A percentile compares a stretch with the other conserved stretches of the same genome.
These are phyloP conservation scores for Diaporthe vexans DNA, from an alignment of 2,329 filamentous ascomycete genomes.

Conservation along the genomic window DNA sequence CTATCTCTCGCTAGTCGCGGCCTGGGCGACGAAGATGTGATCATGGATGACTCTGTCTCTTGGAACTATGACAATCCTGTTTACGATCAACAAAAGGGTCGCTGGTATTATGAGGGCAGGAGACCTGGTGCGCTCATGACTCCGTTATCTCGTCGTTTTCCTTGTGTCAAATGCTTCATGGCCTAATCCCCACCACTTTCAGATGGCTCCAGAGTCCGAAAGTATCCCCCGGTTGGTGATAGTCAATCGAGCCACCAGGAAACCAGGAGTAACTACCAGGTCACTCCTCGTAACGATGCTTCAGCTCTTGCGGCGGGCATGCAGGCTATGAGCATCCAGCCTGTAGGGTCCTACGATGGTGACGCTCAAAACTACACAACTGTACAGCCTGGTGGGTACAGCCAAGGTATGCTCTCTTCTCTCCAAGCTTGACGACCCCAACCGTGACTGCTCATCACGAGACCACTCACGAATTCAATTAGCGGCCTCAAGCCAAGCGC, in stretches of 20 bases:
- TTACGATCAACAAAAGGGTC: constrained; percentile 32
- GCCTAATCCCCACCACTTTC: constrained; percentile 4
- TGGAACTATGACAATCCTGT: constrained; percentile 27
- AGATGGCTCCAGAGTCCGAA: constrained; percentile 29
- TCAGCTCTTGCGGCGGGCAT: constrained; percentile 13
- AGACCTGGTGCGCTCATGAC: constrained; percentile 26
- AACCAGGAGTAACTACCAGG: background rate
- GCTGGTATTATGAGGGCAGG: constrained; percentile 34
- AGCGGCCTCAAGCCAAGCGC: background rate
- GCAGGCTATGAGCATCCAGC: constrained; percentile 32
- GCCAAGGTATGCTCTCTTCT: constrained; percentile 11
- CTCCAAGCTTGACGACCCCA: background rate
- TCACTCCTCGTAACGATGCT: constrained; percentile 13
- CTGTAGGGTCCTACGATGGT: constrained; percentile 23
- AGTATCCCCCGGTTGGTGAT: constrained; percentile 27
- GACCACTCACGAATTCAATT: background rate
- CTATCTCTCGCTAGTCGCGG: background rate
- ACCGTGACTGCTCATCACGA: background rate
- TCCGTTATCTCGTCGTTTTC: background rate
- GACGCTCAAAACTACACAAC: constrained; percentile 13
- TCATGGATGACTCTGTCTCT: constrained; percentile 21
- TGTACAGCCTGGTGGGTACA: constrained; percentile 4
- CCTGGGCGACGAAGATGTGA: constrained; percentile 31
- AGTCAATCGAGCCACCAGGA: constrained; percentile 13
- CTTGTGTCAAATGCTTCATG: background rate